Percentiles rank a stretch among this genome's conserved stretches.
These are phyloP conservation scores for Chaetomium tenue DNA, from an alignment of 495 filamentous ascomycete species.

Conservation along the genomic window DNA sequence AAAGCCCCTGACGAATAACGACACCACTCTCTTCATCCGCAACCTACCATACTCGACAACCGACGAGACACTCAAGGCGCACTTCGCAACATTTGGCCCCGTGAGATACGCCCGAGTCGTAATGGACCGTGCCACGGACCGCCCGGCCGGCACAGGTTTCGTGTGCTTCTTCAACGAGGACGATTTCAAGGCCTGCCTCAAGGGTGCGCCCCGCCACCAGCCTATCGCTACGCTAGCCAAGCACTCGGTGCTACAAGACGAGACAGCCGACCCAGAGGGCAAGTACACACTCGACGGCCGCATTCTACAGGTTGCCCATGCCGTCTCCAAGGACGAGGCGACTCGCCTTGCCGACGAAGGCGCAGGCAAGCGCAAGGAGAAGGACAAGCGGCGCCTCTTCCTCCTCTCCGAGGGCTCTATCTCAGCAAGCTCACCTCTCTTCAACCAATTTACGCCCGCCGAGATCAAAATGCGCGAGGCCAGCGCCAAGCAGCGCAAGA, in stretches of 20 bases:
- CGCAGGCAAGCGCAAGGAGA: constrained; percentile 63
- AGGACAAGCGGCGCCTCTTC: constrained; percentile 90
- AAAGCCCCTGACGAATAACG: constrained; percentile 52
- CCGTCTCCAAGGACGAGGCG: constrained; percentile 79
- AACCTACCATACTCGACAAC: constrained; percentile 87
- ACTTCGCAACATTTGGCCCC: constrained; percentile 80
- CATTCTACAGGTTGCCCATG: constrained; percentile 76
- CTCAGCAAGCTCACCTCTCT: constrained; percentile 65
- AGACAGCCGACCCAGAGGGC: constrained; percentile 69
- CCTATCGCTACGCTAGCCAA: constrained; percentile 51
- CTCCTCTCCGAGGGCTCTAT: constrained; percentile 86
- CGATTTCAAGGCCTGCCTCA: constrained; percentile 70
- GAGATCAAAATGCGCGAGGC: constrained; percentile 87
- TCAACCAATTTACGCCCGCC: constrained; percentile 68
- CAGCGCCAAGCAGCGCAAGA: constrained; percentile 82
- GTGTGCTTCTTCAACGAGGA: constrained; percentile 82
- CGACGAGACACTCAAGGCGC: constrained; percentile 74
- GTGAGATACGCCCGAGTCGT: constrained; percentile 88
- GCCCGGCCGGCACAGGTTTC: constrained; percentile 89
- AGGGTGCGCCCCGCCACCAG: constrained; percentile 61
- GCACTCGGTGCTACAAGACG: constrained; percentile 81
- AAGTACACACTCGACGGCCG: constrained; percentile 88
- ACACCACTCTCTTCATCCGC: constrained; percentile 82
- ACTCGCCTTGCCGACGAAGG: constrained; percentile 68
- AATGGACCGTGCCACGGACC: constrained; percentile 75